Evolutionary conservation across 768 basidiomycete genomes (phyloP), one percentile per base, ranked within the genome.

Genomic region (Botryobasidium botryosum): DNA sequence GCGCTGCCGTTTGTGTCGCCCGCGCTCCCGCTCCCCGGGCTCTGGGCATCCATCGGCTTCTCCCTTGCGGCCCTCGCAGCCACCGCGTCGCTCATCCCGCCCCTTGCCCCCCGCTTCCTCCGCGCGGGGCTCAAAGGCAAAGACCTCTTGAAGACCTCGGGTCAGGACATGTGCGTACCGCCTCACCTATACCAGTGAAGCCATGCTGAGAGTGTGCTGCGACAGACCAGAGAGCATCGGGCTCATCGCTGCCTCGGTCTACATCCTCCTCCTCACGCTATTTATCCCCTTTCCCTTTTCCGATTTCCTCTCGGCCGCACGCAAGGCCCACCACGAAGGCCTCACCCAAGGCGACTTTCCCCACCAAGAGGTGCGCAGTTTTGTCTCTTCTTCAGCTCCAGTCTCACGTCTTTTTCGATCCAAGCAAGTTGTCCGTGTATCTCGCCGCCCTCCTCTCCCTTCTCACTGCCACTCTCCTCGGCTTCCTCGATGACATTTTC

Each of bases 281-380:
- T 99, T 97, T 56, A 92, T 94, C 46, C 92, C 92, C 0, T 91
- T 96, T 56, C 84, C 87, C 0, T 99, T 94, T 61, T 83, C 87
- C 37, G 70, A 79, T 20, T 5, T 46, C 21, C n/a, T 25, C 27
- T 66, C 75, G 2, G 69, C 82, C 35, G 58, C 68, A 57, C 59
- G 60, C 35, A 57, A 59, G 46, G 33, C 49, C 49, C 25, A 68
- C 4, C 62, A 63, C 6, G 75, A 84, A 52, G 79, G 79, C 2
- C 70, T 81, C 18, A 66, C 74, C 10, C 66, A 79, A 1, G 65
- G 68, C 3, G 75, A 79, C 50, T 82, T 81, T 57, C 77, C 85
- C 20, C 81, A 84, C 55, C 73, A 84, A 55, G 77, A 84, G 46
- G 55, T 56, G 35, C 26, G 47, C 38, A 32, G 18, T 29, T 17